Evolutionary conservation across 768 basidiomycete genomes (phyloP).

Genomic region (Pulveroboletus sp.): DNA sequence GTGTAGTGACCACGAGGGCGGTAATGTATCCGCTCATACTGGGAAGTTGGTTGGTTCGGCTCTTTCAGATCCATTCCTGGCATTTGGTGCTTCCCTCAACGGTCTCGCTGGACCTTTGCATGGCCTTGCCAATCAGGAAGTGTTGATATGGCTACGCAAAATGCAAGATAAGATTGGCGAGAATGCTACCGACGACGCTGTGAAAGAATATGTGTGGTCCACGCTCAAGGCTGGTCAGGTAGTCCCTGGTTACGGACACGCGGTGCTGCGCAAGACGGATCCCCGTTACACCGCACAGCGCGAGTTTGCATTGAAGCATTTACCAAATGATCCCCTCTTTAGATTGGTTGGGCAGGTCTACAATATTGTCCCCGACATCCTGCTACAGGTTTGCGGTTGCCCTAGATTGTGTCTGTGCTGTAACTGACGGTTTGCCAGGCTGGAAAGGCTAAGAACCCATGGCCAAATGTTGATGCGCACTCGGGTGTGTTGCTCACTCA

Average conservation of each 20-base stretch:
- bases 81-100: slow-evolving; percentile 88
- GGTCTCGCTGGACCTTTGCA: slow-evolving; percentile 97
- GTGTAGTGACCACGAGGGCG: slow-evolving; percentile 90
- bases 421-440: slow-evolving; percentile 42
- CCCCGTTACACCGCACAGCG: slow-evolving; percentile 89
- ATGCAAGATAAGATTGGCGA: slow-evolving; percentile 90
- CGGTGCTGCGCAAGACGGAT: slow-evolving; percentile 86
- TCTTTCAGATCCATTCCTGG: slow-evolving; percentile 95
- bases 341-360: slow-evolving; percentile 90
- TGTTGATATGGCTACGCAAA: slow-evolving; percentile 88
- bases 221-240: slow-evolving; percentile 93
- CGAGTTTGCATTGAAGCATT: slow-evolving; percentile 81
- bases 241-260: slow-evolving; percentile 89
- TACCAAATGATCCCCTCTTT: slow-evolving; percentile 87
- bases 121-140: slow-evolving; percentile 97
- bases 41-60: slow-evolving; percentile 93
- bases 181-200: slow-evolving; percentile 77
- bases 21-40: slow-evolving; percentile 95
- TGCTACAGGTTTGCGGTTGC: slow-evolving; percentile 59
- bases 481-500: slow-evolving; percentile 85
- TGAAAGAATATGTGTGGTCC: slow-evolving; percentile 92
- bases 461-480: slow-evolving; percentile 98
- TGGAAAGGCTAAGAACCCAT: slow-evolving; percentile 90
- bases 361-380: slow-evolving; percentile 83
- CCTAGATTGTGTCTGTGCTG: background rate